These are phyloP conservation scores for Colletotrichum musae DNA, from an alignment of 2,329 filamentous ascomycete genomes.

Conservation along the genomic window DNA sequence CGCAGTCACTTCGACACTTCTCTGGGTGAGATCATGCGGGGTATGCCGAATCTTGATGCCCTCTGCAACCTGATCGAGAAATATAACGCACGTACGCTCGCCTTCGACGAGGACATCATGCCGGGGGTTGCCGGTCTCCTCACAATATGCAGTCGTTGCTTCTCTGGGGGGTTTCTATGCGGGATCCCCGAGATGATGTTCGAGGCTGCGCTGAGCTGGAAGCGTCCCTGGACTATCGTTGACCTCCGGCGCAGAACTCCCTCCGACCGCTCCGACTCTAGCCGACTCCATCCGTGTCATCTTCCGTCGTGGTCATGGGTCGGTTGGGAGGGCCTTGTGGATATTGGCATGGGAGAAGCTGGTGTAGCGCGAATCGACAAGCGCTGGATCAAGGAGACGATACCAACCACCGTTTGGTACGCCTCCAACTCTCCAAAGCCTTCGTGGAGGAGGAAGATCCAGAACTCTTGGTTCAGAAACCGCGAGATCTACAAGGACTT, in stretches of 20 bases:
- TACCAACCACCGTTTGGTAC: not conserved
- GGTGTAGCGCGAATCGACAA: not conserved
- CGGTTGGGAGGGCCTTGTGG: not conserved
- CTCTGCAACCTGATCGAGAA: slow-evolving; percentile 18
- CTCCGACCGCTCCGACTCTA: too few relatives aligned
- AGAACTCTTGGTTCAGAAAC: not conserved
- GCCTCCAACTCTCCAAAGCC: not conserved
- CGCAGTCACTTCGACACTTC: too few relatives aligned
- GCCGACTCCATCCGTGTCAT: not conserved
- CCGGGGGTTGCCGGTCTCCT: slow-evolving; percentile 1
- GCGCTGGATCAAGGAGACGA: not conserved
- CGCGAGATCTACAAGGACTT: too few relatives aligned
- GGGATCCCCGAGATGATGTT: slow-evolving; percentile 17
- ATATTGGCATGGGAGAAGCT: not conserved
- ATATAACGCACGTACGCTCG: slow-evolving; percentile 49
- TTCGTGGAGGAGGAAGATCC: not conserved
- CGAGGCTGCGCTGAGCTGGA: slow-evolving; percentile 14
- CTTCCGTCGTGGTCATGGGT: slow-evolving; percentile 19
- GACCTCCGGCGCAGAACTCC: too few relatives aligned
- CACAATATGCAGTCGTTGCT: not conserved
- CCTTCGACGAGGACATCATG: slow-evolving; percentile 47
- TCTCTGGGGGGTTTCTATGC: slow-evolving; percentile 1
- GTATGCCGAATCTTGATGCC: not conserved
- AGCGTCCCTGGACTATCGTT: too few relatives aligned
- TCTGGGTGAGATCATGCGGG: not conserved